Conservation (phyloP, 2,329 filamentous ascomycete genomes). For the Penicillium sp. region DNA sequence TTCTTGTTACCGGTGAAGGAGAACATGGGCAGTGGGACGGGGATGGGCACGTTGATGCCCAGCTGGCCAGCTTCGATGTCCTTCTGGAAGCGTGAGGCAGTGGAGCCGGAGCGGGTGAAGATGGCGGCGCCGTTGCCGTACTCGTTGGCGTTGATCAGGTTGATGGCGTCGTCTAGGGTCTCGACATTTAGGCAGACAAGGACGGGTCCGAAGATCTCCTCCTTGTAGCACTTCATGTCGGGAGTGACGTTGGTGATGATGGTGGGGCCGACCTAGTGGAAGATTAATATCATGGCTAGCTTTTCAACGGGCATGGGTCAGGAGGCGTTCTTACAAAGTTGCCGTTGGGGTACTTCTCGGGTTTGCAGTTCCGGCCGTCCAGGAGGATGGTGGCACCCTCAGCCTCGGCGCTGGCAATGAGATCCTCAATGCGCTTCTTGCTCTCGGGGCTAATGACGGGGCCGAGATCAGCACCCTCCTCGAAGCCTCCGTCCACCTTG, state of each 20-base stretch:
- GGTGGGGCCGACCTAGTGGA: conserved; percentile 59
- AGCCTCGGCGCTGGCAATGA: conserved; percentile 63
- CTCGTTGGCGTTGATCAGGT: conserved; percentile 66
- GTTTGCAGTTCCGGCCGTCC: conserved; percentile 63
- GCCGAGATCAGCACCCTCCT: conserved; percentile 64
- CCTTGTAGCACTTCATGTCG: conserved; percentile 67
- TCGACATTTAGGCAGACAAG: conserved; percentile 63
- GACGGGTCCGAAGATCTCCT: conserved; percentile 69
- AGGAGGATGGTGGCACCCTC: conserved; percentile 67
- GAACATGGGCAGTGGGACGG: conserved; percentile 64
- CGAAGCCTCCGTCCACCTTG: conserved; percentile 64
- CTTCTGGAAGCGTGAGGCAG: conserved; percentile 64
- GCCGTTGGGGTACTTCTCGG: conserved; percentile 65
- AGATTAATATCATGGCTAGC: neutral
- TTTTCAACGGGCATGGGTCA: neutral
- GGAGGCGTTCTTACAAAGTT: conserved; percentile 59
- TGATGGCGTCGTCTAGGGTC: conserved; percentile 64
- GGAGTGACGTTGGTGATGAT: conserved; percentile 67
- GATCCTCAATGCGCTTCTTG: conserved; percentile 63
- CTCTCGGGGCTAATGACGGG: conserved; percentile 65
- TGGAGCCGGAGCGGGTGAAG: conserved; percentile 65
- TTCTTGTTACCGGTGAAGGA: conserved; percentile 76
- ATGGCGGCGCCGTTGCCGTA: conserved; percentile 69
- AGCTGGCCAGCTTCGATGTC: conserved; percentile 68
- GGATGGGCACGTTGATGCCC: conserved; percentile 68